Evolutionary conservation across 805 yeast genomes (phyloP).

Genomic region (Cyberlindnera subsufficiens): DNA sequence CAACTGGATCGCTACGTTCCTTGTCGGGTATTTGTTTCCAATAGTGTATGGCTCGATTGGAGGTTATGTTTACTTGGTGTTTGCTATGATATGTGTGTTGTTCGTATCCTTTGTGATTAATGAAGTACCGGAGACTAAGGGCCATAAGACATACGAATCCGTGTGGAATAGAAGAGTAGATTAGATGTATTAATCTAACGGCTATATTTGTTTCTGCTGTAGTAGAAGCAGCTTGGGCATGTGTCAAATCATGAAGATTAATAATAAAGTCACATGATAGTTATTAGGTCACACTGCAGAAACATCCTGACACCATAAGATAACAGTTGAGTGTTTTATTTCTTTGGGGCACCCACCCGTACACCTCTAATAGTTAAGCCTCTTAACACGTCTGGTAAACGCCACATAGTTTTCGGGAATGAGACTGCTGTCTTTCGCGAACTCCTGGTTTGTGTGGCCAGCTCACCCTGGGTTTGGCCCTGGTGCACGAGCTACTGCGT

Average conservation of each 20-base stretch:
- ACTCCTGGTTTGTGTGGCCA: not conserved
- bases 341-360: too few relatives aligned
- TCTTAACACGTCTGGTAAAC: too few relatives aligned
- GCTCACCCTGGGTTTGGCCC: not conserved
- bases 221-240: too few relatives aligned
- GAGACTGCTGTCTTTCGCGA: too few relatives aligned
- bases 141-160: slow-evolving; percentile 51
- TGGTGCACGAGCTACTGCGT: slow-evolving; percentile 3
- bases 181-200: slow-evolving; percentile 1
- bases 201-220: too few relatives aligned
- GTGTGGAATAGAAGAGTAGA: slow-evolving; percentile 49
- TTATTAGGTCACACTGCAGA: too few relatives aligned
- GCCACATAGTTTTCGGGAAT: too few relatives aligned
- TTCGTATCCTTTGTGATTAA: slow-evolving; percentile 42
- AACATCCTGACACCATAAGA: too few relatives aligned
- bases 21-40: slow-evolving; percentile 80
- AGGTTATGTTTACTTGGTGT: slow-evolving; percentile 70
- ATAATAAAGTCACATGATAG: too few relatives aligned
- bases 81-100: slow-evolving; percentile 50
- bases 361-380: too few relatives aligned
- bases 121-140: slow-evolving; percentile 73
- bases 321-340: too few relatives aligned
- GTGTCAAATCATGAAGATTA: too few relatives aligned
- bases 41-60: slow-evolving; percentile 58
- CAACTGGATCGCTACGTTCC: slow-evolving; percentile 88